Conservation (phyloP, 129 eudicot species). For the Heracleum sosnowskyi region DNA sequence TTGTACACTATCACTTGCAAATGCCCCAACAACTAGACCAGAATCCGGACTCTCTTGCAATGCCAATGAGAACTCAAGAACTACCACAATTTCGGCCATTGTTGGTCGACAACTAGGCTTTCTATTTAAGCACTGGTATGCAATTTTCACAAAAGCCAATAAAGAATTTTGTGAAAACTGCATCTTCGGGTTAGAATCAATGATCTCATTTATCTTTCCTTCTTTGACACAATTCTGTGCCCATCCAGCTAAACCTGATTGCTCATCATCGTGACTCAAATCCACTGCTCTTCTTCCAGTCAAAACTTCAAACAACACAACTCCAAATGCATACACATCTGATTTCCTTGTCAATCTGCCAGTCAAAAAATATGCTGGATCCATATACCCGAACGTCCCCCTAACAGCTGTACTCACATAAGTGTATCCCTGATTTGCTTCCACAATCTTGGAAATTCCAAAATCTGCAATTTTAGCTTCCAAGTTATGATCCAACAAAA, state of each 20-base stretch:
- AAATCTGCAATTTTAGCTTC: slow-evolving; percentile 36
- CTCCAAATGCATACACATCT: slow-evolving; percentile 42
- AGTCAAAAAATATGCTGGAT: slow-evolving; percentile 38
- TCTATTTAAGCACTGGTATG: slow-evolving; percentile 28
- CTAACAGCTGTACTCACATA: slow-evolving; percentile 31
- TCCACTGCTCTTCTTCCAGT: slow-evolving; percentile 43
- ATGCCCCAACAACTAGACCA: not conserved
- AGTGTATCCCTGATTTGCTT: slow-evolving; percentile 10
- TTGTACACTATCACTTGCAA: not conserved
- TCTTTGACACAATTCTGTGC: slow-evolving; percentile 17
- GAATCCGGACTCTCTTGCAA: slow-evolving; percentile 12
- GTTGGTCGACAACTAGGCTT: slow-evolving; percentile 29
- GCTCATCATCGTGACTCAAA: slow-evolving; percentile 24
- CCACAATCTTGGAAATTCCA: slow-evolving; percentile 40
- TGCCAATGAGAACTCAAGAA: slow-evolving; percentile 31
- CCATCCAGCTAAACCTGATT: slow-evolving; percentile 25
- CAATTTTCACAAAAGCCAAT: slow-evolving; percentile 21
- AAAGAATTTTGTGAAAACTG: slow-evolving; percentile 22
- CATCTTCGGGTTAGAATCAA: slow-evolving; percentile 19
- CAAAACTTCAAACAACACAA: slow-evolving; percentile 36
- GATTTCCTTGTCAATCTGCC: slow-evolving; percentile 31
- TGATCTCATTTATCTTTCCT: slow-evolving; percentile 22
- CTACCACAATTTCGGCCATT: slow-evolving; percentile 38
- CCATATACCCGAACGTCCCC: slow-evolving; percentile 54
- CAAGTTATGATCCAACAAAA: slow-evolving; percentile 34